Evolutionary conservation across 805 yeast species (phyloP).

Genomic region (Candida vaughaniae): DNA sequence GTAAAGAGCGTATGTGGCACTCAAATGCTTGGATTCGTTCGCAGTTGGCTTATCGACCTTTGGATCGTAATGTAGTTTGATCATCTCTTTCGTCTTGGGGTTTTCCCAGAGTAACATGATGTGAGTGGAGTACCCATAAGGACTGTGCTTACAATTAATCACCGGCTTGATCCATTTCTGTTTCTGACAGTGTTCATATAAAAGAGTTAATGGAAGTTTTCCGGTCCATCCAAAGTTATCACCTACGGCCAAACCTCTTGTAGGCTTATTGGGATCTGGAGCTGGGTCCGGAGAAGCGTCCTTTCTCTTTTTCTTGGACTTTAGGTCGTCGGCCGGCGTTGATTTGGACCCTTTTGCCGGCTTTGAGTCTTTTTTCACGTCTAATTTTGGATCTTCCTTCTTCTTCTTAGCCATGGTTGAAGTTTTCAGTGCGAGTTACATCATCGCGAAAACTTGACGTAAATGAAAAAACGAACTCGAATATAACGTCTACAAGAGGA

Average conservation of each 20-base stretch:
- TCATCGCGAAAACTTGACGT: neutral
- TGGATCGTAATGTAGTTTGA: conserved; percentile 56
- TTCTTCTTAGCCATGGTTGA: conserved; percentile 12
- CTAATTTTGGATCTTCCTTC: neutral
- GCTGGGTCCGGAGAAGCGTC: neutral
- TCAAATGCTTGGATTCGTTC: conserved; percentile 83
- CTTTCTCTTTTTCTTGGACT: conserved; percentile 3
- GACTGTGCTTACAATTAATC: conserved; percentile 59
- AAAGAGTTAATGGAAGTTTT: conserved; percentile 79
- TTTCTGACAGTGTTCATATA: conserved; percentile 85
- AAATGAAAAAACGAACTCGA: too few species aligned
- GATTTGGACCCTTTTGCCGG: neutral
- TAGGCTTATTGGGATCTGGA: conserved; percentile 25
- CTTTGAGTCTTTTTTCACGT: neutral
- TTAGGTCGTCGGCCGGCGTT: neutral
- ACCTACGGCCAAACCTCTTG: conserved; percentile 40
- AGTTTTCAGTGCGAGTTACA: neutral
- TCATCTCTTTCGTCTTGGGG: conserved; percentile 73
- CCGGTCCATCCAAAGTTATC: conserved; percentile 91
- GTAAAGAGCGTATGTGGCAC: conserved; percentile 86
- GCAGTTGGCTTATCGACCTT: conserved; percentile 70
- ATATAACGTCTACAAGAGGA: too few species aligned
- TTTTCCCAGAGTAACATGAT: conserved; percentile 69
- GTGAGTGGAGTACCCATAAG: conserved; percentile 60
- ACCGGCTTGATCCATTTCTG: conserved; percentile 86